Evolutionary conservation across 73 alveolate species (phyloP), one percentile per base, ranked within the genome.

Genomic region (Paramecium pentaurelia): DNA sequence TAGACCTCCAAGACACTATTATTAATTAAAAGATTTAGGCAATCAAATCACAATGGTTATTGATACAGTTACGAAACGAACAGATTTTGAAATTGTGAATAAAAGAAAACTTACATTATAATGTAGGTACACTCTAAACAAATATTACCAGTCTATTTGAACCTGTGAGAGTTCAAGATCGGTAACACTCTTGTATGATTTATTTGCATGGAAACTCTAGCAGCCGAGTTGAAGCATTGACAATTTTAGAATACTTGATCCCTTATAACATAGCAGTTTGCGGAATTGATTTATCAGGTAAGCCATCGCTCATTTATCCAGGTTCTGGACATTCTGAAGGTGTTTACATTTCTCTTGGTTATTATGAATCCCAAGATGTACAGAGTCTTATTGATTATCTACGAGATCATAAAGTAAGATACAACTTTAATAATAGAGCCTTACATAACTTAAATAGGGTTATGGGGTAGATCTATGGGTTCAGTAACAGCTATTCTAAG

Each of bases 301-400:
- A 30, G 59, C 22, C 58, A 73, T 64, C 1, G 14, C 25, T 73
- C 51, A 64, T 37, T 11, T 4, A 73, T 36, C 32, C 32, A 73
- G 99, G 99, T 42, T 96, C 98, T 83, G 99, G 99, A 59, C 73
- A 93, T 58, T 92, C 97, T 16, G 99, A 96, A 92, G 99, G 99
- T 0, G 99, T 95, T 34, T 97, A 95, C 64, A 95, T 97, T 51
- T 97, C 99, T 11, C 86, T 97, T 70, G 99, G 99, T 10, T 96
- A 96, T 95, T 95, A 86, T 37, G 99, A 94, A 64, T 42, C 86
- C 36, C 93, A 95, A 16, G 98, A 95, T 92, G 98, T 95, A 1
- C 93, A 92, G 85, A 45, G 94, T 45, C 95, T 95, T 0, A 92
- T 94, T 27, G 96, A 92, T 71, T 92, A 94, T 94, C 60, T 95